These are phyloP conservation scores for Aegilops sharonensis DNA, from an alignment of 176 grass and related monocot genomes.

Conservation along the genomic window DNA sequence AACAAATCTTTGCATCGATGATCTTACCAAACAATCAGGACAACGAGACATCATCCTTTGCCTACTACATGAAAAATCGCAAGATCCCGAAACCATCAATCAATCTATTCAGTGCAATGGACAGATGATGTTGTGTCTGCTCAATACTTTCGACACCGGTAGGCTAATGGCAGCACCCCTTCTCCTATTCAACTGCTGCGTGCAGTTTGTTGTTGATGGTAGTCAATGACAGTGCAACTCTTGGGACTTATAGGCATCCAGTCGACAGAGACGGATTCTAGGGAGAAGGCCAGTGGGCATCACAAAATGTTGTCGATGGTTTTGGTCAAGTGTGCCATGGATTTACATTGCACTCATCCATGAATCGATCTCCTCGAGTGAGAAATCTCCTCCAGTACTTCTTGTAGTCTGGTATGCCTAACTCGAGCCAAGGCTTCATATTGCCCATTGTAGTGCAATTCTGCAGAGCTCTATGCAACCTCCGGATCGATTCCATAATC, in stretches of 20 bases:
- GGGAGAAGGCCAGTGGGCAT: background rate
- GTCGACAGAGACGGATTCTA: background rate
- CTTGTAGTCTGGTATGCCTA: slow-evolving; percentile 78
- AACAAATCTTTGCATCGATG: slow-evolving; percentile 11
- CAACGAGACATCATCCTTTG: background rate
- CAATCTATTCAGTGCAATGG: slow-evolving; percentile 4
- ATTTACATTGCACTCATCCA: slow-evolving; percentile 85
- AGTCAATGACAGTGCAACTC: background rate
- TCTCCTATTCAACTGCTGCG: slow-evolving; percentile 13
- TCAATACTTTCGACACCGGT: background rate
- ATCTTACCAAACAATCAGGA: slow-evolving; percentile 13
- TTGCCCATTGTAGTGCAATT: slow-evolving; percentile 82
- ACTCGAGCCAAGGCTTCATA: slow-evolving; percentile 95
- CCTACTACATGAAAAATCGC: background rate
- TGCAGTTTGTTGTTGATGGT: too few relatives aligned
- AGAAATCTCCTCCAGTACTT: slow-evolving; percentile 78
- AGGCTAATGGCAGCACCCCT: background rate
- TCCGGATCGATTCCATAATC: slow-evolving; percentile 58
- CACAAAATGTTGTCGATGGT: background rate
- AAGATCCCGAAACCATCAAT: background rate
- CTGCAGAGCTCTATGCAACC: slow-evolving; percentile 31
- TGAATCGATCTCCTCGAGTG: slow-evolving; percentile 51
- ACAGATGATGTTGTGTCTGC: background rate
- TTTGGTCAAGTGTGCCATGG: slow-evolving; percentile 27
- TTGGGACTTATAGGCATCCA: background rate